Percentiles rank a stretch among this genome's conserved stretches.
phyloP scores from a whole-genome alignment of 805 yeast species.

The Wickerhamiella musiphila region DNA sequence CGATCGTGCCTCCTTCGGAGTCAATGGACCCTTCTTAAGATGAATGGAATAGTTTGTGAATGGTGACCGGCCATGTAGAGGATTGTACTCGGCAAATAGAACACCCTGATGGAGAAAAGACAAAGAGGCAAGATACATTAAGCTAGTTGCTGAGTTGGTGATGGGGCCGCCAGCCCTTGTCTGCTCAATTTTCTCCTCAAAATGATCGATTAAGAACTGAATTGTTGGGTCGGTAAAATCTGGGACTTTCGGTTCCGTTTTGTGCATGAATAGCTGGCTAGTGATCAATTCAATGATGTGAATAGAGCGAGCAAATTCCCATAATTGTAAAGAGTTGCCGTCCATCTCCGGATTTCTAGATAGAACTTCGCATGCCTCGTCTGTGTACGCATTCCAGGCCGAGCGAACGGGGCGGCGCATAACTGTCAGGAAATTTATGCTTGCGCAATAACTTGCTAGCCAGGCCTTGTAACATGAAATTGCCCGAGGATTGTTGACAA shows the following conservation, averaged over 20 bases:
- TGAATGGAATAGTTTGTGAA: slow-evolving; percentile 21
- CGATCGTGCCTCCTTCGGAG: slow-evolving; percentile 15
- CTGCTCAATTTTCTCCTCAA: slow-evolving; percentile 30
- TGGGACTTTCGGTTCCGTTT: slow-evolving; percentile 25
- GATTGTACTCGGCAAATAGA: slow-evolving; percentile 14
- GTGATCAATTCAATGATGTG: slow-evolving; percentile 35
- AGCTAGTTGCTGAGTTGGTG: slow-evolving; percentile 16
- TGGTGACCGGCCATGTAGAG: slow-evolving; percentile 19
- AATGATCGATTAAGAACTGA: slow-evolving; percentile 29
- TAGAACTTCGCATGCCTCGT: slow-evolving; percentile 34
- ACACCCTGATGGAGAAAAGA: slow-evolving; percentile 27
- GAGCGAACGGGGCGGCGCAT: slow-evolving; percentile 42
- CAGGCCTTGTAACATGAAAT: slow-evolving; percentile 35
- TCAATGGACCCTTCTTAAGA: slow-evolving; percentile 11
- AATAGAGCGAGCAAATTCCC: slow-evolving; percentile 35
- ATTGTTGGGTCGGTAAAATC: slow-evolving; percentile 23
- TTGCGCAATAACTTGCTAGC: slow-evolving; percentile 11
- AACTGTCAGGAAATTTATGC: slow-evolving; percentile 28
- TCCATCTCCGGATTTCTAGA: slow-evolving; percentile 21
- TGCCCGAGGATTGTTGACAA: slow-evolving; percentile 24
- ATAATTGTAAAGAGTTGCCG: slow-evolving; percentile 19
- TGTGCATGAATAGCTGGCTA: slow-evolving; percentile 21
- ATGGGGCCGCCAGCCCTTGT: slow-evolving; percentile 17
- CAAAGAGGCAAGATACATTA: slow-evolving; percentile 27
- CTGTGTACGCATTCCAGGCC: slow-evolving; percentile 32